Percentiles rank a stretch among this genome's conserved stretches.
Conservation (phyloP, 2,329 filamentous ascomycete species). For the Colletotrichum siamense region DNA sequence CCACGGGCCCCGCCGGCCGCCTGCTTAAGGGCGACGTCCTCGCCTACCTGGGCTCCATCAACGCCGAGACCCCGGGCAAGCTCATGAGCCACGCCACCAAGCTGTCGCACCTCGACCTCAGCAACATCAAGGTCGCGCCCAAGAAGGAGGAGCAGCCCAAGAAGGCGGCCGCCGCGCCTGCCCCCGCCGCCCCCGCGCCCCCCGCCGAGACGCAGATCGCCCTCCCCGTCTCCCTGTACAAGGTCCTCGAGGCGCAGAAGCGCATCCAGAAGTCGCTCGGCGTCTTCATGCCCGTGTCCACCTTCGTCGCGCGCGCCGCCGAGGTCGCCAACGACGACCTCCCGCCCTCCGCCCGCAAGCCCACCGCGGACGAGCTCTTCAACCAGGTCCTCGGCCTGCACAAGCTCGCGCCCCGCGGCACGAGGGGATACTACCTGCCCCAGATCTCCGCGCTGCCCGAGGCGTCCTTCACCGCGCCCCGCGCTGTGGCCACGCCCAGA, state of each 20-base stretch:
- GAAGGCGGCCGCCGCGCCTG: background rate
- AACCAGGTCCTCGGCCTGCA: constrained; percentile 82
- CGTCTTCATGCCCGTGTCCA: constrained; percentile 81
- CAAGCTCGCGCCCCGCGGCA: constrained; percentile 43
- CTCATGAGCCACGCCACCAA: constrained; percentile 76
- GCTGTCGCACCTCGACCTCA: constrained; percentile 86
- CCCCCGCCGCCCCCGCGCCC: constrained; percentile 37
- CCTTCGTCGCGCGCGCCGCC: constrained; percentile 84
- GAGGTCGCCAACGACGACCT: constrained; percentile 89
- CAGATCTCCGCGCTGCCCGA: constrained; percentile 68
- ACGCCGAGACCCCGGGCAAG: constrained; percentile 71
- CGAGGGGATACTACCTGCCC: constrained; percentile 72
- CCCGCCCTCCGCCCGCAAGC: constrained; percentile 69
- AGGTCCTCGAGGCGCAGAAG: constrained; percentile 81
- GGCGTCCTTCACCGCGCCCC: constrained; percentile 40
- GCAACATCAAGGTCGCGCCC: constrained; percentile 86
- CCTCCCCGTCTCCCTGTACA: constrained; percentile 77
- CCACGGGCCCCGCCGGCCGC: constrained; percentile 86
- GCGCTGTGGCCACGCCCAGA: constrained; percentile 29
- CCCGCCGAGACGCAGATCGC: constrained; percentile 65
- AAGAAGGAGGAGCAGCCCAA: constrained; percentile 44
- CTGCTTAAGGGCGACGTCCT: constrained; percentile 95
- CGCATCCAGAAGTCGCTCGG: constrained; percentile 80
- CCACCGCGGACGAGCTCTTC: constrained; percentile 84
- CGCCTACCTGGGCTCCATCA: constrained; percentile 83